Evolutionary conservation across 2,329 filamentous ascomycete species (phyloP).

Genomic region (Ploettnerulaceae sp.): DNA sequence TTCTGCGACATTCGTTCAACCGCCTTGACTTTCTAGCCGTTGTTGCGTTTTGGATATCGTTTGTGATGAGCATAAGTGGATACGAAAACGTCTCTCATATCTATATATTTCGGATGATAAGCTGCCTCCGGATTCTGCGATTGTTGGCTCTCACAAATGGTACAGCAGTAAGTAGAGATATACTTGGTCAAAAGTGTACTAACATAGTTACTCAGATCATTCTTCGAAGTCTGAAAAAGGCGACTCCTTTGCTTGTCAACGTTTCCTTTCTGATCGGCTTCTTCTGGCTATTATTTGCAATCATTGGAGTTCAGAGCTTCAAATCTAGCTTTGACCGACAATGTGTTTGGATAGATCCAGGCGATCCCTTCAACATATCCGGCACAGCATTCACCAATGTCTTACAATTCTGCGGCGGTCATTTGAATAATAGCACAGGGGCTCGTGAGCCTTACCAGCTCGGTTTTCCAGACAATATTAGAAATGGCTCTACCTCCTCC

Average conservation of each 20-base stretch:
- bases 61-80: conserved; percentile 64
- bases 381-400: conserved; percentile 54
- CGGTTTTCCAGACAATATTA: conserved; percentile 40
- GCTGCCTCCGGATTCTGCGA: conserved; percentile 85
- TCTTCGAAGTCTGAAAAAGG: conserved; percentile 89
- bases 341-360: conserved; percentile 71
- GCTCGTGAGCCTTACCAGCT: conserved; percentile 62
- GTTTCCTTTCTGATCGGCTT: conserved; percentile 93
- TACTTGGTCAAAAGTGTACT: background rate
- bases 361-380: conserved; percentile 45
- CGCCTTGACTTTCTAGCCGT: conserved; percentile 92
- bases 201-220: conserved; percentile 60
- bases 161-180: conserved; percentile 63
- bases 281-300: conserved; percentile 97
- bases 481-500: conserved; percentile 45
- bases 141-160: conserved; percentile 90
- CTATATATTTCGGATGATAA: conserved; percentile 94
- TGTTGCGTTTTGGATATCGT: conserved; percentile 91
- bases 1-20: conserved; percentile 93
- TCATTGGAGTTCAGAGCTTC: conserved; percentile 95
- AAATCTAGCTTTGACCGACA: conserved; percentile 74
- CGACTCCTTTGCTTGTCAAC: conserved; percentile 83
- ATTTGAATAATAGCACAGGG: conserved; percentile 58
- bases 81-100: conserved; percentile 67
- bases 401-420: conserved; percentile 81